Evolutionary conservation across 1,139 yeast species (phyloP).

Genomic region (Hemisphaericaspora lyxosophila): DNA sequence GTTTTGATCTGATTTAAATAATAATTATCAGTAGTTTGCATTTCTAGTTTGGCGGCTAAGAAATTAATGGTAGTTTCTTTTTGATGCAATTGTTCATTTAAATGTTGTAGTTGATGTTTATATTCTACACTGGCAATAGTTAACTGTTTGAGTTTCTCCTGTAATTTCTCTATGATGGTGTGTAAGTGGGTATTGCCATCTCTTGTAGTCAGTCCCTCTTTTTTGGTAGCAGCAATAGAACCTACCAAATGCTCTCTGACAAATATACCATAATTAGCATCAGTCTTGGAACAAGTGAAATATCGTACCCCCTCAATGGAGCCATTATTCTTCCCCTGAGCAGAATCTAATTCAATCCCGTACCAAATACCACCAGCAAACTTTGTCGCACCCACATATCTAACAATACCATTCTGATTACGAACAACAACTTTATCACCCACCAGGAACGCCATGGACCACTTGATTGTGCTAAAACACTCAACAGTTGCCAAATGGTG

Average conservation of each 20-base stretch:
- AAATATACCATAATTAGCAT: slow-evolving; percentile 57
- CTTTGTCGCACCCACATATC: slow-evolving; percentile 52
- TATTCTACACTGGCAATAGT: slow-evolving; percentile 29
- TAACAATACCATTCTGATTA: slow-evolving; percentile 44
- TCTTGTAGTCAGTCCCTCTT: slow-evolving; percentile 2
- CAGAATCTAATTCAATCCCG: slow-evolving; percentile 68
- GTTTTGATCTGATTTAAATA: slow-evolving; percentile 45
- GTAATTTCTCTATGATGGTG: slow-evolving; percentile 45
- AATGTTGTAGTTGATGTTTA: slow-evolving; percentile 18
- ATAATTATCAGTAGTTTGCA: slow-evolving; percentile 54
- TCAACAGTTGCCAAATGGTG: too few relatives aligned
- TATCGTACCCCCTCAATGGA: slow-evolving; percentile 62
- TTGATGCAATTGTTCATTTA: slow-evolving; percentile 19
- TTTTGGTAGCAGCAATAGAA: neutral
- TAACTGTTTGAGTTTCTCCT: slow-evolving; percentile 34
- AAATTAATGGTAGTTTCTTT: slow-evolving; percentile 7
- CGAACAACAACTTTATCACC: slow-evolving; percentile 46
- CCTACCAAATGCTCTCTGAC: slow-evolving; percentile 38
- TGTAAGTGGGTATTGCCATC: slow-evolving; percentile 21
- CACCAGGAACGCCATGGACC: slow-evolving; percentile 15
- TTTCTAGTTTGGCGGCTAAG: slow-evolving; percentile 47
- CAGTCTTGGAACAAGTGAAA: slow-evolving; percentile 48
- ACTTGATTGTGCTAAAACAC: too few relatives aligned
- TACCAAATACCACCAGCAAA: slow-evolving; percentile 74
- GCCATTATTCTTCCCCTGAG: slow-evolving; percentile 80